Base-by-base conservation (phyloP, 371 early-diverging fungal species). In the Sporodiniella umbellata region DNA sequence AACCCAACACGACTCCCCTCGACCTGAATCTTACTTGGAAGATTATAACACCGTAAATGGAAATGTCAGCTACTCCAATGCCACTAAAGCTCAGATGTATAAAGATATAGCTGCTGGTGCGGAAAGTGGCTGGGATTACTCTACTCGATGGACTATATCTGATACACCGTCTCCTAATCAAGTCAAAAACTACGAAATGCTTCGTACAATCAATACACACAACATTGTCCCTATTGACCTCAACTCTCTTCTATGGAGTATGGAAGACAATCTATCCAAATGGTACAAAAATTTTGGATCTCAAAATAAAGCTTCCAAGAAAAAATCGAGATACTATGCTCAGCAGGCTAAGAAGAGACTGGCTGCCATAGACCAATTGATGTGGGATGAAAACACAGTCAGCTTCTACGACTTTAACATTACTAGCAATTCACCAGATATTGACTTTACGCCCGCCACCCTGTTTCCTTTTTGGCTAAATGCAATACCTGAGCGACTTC, bases 71-170 rank as follows among this genome's bases (percentile, higher is more conserved):
- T 60, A 67, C 11, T 68, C 66, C 28, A 42, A 48, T 0, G 54
- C 45, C 0, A 51, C 56, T 0, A 76, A 73, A 33, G 43, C 46
- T 3, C 53, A 37, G 2, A 50, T 88, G 10, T 93, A 83, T 58
- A 68, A 79, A 1, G 84, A 93, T 33, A 56, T 93, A 42, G 89
- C 89, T 14, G 73, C 93, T 0, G 91, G 83, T 18, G 92, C 97
- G 3, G 95, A 96, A 66, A 80, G 87, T 14, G 97, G 96, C 8
- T 91, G 91, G 91, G 95, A 95, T 67, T 95, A 85, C 57, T 81
- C 87, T 15, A 75, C 84, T 2, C 77, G 94, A 24, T 92, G 90
- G 90, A 65, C 86, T 4, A 60, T 53, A 8, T 35, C 61, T 30
- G 63, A 75, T 8, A 24, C 23, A 7, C 68, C 66, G 1, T 40